A percentile compares a stretch with the other conserved stretches of the same genome.
Conservation (phyloP, 225 moss, liverwort and hornwort species). For the Rhytidiadelphus loreus region DNA sequence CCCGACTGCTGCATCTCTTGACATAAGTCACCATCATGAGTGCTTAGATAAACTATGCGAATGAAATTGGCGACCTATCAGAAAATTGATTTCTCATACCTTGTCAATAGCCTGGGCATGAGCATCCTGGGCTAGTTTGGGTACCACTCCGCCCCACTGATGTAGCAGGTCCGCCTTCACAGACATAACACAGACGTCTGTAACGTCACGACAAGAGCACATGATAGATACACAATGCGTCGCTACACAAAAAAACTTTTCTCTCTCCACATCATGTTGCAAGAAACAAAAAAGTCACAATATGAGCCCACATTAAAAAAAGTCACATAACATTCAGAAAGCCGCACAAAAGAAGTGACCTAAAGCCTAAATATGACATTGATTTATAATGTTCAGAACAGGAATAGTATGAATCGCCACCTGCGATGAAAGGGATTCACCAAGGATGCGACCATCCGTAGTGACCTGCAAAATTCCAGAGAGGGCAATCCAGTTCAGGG, state of each 20-base stretch:
- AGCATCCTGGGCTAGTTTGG: conserved; percentile 86
- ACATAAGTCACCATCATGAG: background rate
- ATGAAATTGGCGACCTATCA: background rate
- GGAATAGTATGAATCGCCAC: conserved; percentile 13
- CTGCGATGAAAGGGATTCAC: conserved; percentile 96
- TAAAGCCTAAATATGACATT: background rate
- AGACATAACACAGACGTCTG: background rate
- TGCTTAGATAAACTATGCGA: background rate
- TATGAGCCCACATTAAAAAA: background rate
- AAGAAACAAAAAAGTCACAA: background rate
- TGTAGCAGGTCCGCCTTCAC: conserved; percentile 79
- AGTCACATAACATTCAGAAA: background rate
- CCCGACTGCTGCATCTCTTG: background rate
- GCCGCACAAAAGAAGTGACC: background rate
- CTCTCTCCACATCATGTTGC: background rate
- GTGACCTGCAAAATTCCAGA: conserved; percentile 41
- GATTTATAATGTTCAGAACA: background rate
- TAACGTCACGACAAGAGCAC: background rate
- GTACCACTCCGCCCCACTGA: conserved; percentile 96
- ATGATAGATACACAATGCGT: background rate
- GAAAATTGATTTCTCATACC: conserved; percentile 22
- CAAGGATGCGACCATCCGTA: conserved; percentile 68
- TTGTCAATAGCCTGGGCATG: conserved; percentile 83
- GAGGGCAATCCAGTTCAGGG: background rate
- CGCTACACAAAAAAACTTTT: background rate